phyloP scores from a whole-genome alignment of 1,284 basidiomycete species.

The Coriolopsis trogii region DNA sequence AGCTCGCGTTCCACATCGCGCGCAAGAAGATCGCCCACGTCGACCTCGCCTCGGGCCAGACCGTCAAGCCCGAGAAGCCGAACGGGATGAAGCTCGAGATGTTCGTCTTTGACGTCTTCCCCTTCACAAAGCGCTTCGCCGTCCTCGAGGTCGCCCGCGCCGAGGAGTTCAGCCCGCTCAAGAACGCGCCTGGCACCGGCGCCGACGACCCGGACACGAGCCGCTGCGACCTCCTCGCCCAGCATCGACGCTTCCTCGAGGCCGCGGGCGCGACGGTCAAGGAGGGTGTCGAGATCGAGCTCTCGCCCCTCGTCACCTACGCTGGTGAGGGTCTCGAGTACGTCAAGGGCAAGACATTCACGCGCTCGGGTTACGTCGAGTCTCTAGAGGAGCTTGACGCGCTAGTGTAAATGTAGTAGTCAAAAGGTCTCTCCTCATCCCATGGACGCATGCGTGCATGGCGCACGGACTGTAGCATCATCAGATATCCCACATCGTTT shows the following conservation, averaged over 20 bases:
- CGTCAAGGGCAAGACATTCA: constrained; percentile 79
- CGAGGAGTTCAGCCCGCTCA: constrained; percentile 96
- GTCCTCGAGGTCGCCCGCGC: constrained; percentile 89
- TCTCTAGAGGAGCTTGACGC: constrained; percentile 54
- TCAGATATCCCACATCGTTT: constrained; percentile 14
- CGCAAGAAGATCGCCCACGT: constrained; percentile 95
- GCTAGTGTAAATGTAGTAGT: constrained; percentile 33
- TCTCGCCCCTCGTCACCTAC: constrained; percentile 89
- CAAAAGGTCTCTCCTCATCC: neutral
- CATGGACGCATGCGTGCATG: neutral
- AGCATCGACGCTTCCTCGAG: constrained; percentile 87
- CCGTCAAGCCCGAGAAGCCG: constrained; percentile 83
- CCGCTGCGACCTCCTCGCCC: constrained; percentile 86
- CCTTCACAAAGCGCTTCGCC: constrained; percentile 82
- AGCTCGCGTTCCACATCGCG: constrained; percentile 97
- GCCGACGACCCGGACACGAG: constrained; percentile 94
- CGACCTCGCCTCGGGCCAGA: constrained; percentile 64
- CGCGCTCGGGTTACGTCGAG: constrained; percentile 57
- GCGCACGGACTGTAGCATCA: constrained; percentile 17
- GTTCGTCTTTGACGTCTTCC: constrained; percentile 99
- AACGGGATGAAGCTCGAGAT: constrained; percentile 99
- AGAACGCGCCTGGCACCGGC: constrained; percentile 96
- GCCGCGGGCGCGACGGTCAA: constrained; percentile 75
- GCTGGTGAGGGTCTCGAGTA: constrained; percentile 89
- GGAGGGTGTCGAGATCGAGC: constrained; percentile 82